phyloP scores from a whole-genome alignment of 176 grass and related monocot genomes.

The Triticum urartu region DNA sequence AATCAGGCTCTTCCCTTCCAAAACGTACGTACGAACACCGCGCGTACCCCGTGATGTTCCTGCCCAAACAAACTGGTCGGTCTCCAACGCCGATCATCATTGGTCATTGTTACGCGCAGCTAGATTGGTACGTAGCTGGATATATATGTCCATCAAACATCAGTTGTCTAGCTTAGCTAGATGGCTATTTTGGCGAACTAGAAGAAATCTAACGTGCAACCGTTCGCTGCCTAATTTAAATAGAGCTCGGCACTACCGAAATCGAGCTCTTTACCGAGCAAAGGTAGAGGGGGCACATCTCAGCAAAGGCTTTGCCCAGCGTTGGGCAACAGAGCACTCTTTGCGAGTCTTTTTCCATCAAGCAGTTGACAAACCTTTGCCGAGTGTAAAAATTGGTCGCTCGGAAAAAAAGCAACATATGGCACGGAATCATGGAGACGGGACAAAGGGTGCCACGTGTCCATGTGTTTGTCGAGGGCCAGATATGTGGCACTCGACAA shows the following conservation, averaged over 20 bases:
- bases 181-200: neutral
- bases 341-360: too few relatives aligned
- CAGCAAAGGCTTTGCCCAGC: too few relatives aligned
- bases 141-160: neutral
- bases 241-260: rapidly evolving
- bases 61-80: neutral
- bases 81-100: neutral
- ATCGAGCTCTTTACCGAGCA: neutral
- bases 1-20: neutral
- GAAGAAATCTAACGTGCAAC: neutral
- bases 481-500: too few relatives aligned
- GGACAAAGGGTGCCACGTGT: too few relatives aligned
- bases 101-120: neutral
- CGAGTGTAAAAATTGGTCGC: too few relatives aligned
- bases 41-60: neutral
- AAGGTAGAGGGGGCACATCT: neutral
- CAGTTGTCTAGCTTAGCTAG: neutral
- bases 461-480: too few relatives aligned
- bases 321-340: too few relatives aligned
- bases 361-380: too few relatives aligned
- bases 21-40: too few relatives aligned
- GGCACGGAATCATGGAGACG: too few relatives aligned
- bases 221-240: neutral
- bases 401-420: too few relatives aligned
- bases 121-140: neutral